Evolutionary conservation across 2,329 filamentous ascomycete genomes (phyloP), one percentile per base, ranked within the genome.

Genomic region (Arthroderma sp.): DNA sequence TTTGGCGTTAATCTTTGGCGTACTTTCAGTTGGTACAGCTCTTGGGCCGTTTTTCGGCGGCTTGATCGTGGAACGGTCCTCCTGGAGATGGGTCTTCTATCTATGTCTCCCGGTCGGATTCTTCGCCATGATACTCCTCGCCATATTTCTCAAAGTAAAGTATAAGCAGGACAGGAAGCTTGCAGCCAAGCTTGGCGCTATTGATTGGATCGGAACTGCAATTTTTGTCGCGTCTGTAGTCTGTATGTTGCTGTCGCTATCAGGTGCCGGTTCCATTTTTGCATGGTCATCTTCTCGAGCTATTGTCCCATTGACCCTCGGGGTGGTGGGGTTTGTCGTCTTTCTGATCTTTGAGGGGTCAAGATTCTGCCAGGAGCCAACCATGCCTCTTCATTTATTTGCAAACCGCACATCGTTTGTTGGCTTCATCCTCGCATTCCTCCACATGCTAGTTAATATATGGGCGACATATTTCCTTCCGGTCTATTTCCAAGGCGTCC

Each of bases 331-430:
- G 4, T 32, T 44, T 7, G 40, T 22, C 6, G 47, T 29, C 3
- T 48, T 45, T 36, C 30, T 48, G 15, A 15, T 42, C 28, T 43
- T 47, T 11, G 40, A 47, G 40, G 33, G 37, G 6, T 40, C 38
- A n/a, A 9, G 31, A 27, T 39, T 42, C 29, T 28, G 15, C 28
- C 28, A n/a, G 38, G 56, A 66, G 40, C 56, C 61, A 0, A 62
- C 66, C 11, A 65, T 74, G 49, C 68, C 69, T 1, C 56, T 58
- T 0, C 54, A 57, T 22, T 58, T 74, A 29, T 72, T 75, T 53
- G 55, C 51, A 1, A 70, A 68, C 51, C 59, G 65, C 3, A 71
- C 68, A 8, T 54, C 54, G 0, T 64, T 62, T 41, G 42, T 58
- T 3, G 48, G 60, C 7, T 64, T 60, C 1, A 66, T 70, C 43